A percentile compares a stretch with the other conserved stretches of the same genome.
phyloP scores from a whole-genome alignment of 2,329 filamentous ascomycete genomes.

The Fusarium metavorans region DNA sequence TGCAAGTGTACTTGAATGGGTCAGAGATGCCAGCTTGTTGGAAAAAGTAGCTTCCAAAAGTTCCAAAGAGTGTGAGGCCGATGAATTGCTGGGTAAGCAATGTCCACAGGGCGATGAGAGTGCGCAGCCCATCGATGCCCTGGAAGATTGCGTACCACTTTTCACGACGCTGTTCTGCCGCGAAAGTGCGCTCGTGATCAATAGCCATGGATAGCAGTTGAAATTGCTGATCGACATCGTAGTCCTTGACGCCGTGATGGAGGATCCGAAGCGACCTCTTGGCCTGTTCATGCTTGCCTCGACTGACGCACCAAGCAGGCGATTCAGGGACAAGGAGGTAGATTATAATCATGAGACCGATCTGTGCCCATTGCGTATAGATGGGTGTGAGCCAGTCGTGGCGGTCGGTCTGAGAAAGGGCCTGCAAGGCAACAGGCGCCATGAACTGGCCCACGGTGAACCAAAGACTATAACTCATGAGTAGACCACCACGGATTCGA shows the following conservation, averaged over 20 bases:
- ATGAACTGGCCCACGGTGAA: slow-evolving; percentile 58
- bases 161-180: slow-evolving; percentile 36
- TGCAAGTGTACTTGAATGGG: slow-evolving; percentile 38
- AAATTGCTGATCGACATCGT: slow-evolving; percentile 46
- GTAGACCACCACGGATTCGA: slow-evolving; percentile 53
- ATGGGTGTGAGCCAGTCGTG: slow-evolving; percentile 54
- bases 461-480: slow-evolving; percentile 59
- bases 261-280: slow-evolving; percentile 25
- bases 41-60: slow-evolving; percentile 66
- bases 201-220: slow-evolving; percentile 37
- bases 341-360: slow-evolving; percentile 55
- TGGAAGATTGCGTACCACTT: slow-evolving; percentile 48
- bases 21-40: slow-evolving; percentile 47
- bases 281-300: slow-evolving; percentile 12
- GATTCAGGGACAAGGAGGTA: slow-evolving; percentile 55
- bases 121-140: slow-evolving; percentile 46
- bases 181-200: slow-evolving; percentile 42
- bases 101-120: slow-evolving; percentile 47
- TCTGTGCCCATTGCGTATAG: slow-evolving; percentile 59
- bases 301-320: slow-evolving; percentile 53
- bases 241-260: slow-evolving; percentile 43
- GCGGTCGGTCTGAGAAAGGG: slow-evolving; percentile 46
- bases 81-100: slow-evolving; percentile 37
- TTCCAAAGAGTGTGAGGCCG: slow-evolving; percentile 26
- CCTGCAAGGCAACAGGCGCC: slow-evolving; percentile 55